Evolutionary conservation across 2,329 filamentous ascomycete genomes (phyloP).

Genomic region (Cercospora canescens): DNA sequence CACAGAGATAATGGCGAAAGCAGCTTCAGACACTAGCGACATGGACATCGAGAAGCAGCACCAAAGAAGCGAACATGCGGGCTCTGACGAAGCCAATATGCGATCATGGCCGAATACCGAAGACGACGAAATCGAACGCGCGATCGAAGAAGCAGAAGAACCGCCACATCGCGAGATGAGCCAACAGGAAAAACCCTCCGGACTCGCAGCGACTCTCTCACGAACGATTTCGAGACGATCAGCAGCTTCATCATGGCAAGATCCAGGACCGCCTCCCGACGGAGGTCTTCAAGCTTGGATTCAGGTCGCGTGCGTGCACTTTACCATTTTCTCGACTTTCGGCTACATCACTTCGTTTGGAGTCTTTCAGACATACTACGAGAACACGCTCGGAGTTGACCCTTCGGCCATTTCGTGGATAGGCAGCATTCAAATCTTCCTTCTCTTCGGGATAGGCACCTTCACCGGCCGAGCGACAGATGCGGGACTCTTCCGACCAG

Average conservation of each 20-base stretch:
- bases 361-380: conserved; percentile 51
- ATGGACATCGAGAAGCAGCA: conserved; percentile 6
- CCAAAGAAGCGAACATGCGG: not conserved
- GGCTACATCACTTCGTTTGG: conserved; percentile 34
- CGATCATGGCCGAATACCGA: conserved; percentile 23
- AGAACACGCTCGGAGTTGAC: conserved; percentile 32
- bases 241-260: conserved; percentile 29
- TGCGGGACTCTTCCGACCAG: conserved; percentile 47
- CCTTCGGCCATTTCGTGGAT: conserved; percentile 55
- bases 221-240: conserved; percentile 31
- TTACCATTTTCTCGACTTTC: conserved; percentile 38
- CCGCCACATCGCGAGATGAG: not conserved
- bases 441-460: conserved; percentile 54
- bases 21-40: conserved; percentile 3
- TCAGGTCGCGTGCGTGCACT: conserved; percentile 30
- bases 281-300: conserved; percentile 41
- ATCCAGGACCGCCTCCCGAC: conserved; percentile 44
- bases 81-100: conserved; percentile 4
- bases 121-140: conserved; percentile 24
- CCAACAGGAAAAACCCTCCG: conserved; percentile 1
- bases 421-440: conserved; percentile 53
- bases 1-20: not conserved
- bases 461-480: conserved; percentile 56
- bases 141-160: conserved; percentile 22
- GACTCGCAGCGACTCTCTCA: conserved; percentile 15